Conservation (phyloP, 768 basidiomycete genomes). For the Trametes villosa region DNA sequence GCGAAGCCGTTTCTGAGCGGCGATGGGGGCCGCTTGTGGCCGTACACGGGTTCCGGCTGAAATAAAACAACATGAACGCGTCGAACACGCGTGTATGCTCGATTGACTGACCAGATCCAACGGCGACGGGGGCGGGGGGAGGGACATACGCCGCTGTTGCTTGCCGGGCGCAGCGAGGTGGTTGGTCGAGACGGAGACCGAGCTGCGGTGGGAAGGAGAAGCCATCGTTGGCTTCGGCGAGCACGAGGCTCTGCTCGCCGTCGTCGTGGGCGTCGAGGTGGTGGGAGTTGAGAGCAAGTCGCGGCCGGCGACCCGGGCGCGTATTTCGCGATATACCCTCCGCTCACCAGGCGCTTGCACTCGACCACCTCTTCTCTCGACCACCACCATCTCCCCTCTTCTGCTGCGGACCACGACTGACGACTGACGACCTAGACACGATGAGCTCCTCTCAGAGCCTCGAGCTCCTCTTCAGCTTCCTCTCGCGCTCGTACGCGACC, state of each 20-base stretch:
- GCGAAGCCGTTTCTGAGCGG: slow-evolving; percentile 70
- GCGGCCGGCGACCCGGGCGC: slow-evolving; percentile 19
- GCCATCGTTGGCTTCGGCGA: slow-evolving; percentile 33
- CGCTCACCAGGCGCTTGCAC: slow-evolving; percentile 21
- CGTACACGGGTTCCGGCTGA: slow-evolving; percentile 51
- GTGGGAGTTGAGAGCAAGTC: slow-evolving; percentile 7
- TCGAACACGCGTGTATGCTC: not conserved
- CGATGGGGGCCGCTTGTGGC: slow-evolving; percentile 62
- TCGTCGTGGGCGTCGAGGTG: slow-evolving; percentile 35
- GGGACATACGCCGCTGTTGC: slow-evolving; percentile 41
- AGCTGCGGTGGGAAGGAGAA: slow-evolving; percentile 33
- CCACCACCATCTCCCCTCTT: slow-evolving; percentile 14
- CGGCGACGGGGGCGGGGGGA: slow-evolving; percentile 44
- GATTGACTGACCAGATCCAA: slow-evolving; percentile 43
- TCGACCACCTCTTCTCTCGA: not conserved
- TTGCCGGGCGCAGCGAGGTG: slow-evolving; percentile 34
- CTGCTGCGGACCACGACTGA: not conserved
- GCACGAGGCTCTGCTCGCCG: slow-evolving; percentile 32
- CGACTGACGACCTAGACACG: slow-evolving; percentile 15
- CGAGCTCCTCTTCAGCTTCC: slow-evolving; percentile 63
- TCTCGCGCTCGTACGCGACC: slow-evolving; percentile 63
- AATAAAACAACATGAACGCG: slow-evolving; percentile 16
- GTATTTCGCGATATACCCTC: too few relatives aligned
- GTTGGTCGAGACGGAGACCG: slow-evolving; percentile 29
- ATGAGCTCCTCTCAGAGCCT: slow-evolving; percentile 45